Conservation (phyloP, 768 basidiomycete genomes). For the Suillus ampliporus region DNA sequence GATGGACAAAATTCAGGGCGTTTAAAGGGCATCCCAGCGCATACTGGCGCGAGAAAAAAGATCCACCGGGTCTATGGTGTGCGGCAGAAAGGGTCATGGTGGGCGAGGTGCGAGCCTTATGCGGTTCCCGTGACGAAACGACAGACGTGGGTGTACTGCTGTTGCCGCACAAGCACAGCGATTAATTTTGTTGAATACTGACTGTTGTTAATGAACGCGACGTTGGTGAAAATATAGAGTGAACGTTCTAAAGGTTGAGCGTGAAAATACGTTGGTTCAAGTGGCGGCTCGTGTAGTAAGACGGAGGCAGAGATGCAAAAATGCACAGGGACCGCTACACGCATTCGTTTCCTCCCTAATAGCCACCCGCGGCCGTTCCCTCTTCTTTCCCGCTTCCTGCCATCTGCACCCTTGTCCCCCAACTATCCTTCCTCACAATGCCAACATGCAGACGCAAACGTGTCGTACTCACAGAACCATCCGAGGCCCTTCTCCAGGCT, state of each 20-base stretch:
- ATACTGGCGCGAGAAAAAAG: background rate
- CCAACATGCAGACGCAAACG: constrained; percentile 90
- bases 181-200: background rate
- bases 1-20: background rate
- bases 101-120: constrained; percentile 4
- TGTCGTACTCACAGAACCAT: constrained; percentile 86
- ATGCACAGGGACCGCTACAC: constrained; percentile 41
- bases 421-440: constrained; percentile 58
- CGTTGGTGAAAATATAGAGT: constrained; percentile 1
- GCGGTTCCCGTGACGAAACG: constrained; percentile 7
- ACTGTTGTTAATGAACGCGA: constrained; percentile 1
- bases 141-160: constrained; percentile 1
- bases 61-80: background rate
- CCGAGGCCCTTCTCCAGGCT: constrained; percentile 69
- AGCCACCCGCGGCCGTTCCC: constrained; percentile 62
- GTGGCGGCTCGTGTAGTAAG: constrained; percentile 26
- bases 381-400: constrained; percentile 63
- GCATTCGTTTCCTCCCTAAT: constrained; percentile 58
- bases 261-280: constrained; percentile 19
- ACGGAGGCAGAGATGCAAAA: constrained; percentile 30
- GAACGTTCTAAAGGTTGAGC: constrained; percentile 8
- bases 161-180: background rate
- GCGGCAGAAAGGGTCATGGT: too few species aligned
- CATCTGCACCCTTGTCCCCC: constrained; percentile 48
- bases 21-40: background rate